These are phyloP conservation scores for Lachancea kluyveri DNA, from an alignment of 805 yeast genomes.

Conservation along the genomic window DNA sequence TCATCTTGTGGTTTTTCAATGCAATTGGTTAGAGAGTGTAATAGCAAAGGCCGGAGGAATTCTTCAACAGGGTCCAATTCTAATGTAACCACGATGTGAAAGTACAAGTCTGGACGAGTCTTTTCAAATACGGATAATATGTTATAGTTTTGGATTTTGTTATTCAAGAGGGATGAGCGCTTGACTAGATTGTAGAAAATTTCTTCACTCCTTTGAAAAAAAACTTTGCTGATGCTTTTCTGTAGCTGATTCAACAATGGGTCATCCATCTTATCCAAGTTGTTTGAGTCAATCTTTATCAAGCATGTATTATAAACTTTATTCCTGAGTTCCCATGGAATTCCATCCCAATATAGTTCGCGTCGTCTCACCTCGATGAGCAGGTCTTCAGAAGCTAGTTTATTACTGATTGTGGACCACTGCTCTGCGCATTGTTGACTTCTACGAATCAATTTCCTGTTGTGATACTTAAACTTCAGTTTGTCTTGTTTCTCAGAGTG, in stretches of 20 bases:
- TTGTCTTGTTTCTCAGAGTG: constrained; percentile 9
- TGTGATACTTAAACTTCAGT: constrained; percentile 10
- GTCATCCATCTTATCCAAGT: no score
- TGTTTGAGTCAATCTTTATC: no score
- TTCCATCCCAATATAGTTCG: constrained; percentile 14
- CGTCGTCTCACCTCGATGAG: constrained; percentile 11
- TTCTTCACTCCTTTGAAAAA: constrained; percentile 1
- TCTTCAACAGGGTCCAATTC: constrained; percentile 10
- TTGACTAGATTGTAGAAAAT: constrained; percentile 1
- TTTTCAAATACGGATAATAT: constrained; percentile 4
- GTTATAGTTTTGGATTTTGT: no score
- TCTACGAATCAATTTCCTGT: constrained; percentile 10
- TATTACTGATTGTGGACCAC: constrained; percentile 10
- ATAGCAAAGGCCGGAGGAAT: constrained; percentile 13
- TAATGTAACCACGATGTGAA: constrained; percentile 11
- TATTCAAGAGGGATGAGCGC: no score
- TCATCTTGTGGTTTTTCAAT: constrained; percentile 9
- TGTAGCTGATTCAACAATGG: background rate
- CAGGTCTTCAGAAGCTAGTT: constrained; percentile 3
- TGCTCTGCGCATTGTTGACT: constrained; percentile 5
- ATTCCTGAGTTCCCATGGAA: constrained; percentile 13
- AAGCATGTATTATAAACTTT: constrained; percentile 12
- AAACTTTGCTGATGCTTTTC: background rate
- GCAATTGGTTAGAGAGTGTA: constrained; percentile 4
- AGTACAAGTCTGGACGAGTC: constrained; percentile 11